Percentiles rank a stretch among this genome's conserved stretches.
Conservation (phyloP, 805 yeast species). For the Sugiyamaella qingdaonensis region DNA sequence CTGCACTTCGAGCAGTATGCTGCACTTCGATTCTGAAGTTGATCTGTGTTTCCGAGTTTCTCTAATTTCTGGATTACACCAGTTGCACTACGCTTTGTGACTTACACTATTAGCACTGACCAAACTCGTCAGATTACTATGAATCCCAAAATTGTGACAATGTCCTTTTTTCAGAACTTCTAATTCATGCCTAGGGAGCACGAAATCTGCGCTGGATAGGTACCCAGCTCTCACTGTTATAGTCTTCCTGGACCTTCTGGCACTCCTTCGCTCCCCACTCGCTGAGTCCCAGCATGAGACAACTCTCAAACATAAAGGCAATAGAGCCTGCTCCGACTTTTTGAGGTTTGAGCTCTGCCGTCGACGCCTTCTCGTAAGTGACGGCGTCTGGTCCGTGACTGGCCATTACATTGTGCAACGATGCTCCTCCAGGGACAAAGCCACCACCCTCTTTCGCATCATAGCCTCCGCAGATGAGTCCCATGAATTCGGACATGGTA, state of each 20-base stretch:
- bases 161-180: too few relatives aligned
- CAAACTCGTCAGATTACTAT: neutral
- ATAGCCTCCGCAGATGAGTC: constrained; percentile 22
- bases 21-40: too few relatives aligned
- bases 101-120: too few relatives aligned
- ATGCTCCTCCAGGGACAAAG: constrained; percentile 32
- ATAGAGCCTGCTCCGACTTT: constrained; percentile 27
- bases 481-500: constrained; percentile 28
- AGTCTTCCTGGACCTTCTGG: constrained; percentile 21
- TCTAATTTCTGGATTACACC: too few relatives aligned
- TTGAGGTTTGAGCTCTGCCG: constrained; percentile 19
- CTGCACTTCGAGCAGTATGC: too few relatives aligned
- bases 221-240: constrained; percentile 22
- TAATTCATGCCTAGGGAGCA: neutral
- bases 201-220: constrained; percentile 15
- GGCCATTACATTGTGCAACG: constrained; percentile 29
- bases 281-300: constrained; percentile 25
- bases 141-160: neutral
- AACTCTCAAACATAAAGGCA: constrained; percentile 30
- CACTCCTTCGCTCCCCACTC: constrained; percentile 21
- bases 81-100: too few relatives aligned
- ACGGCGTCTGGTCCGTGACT: constrained; percentile 30
- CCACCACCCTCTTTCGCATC: constrained; percentile 27
- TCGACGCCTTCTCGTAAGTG: constrained; percentile 26
- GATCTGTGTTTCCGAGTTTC: too few relatives aligned